Conservation (phyloP, 257 asterid genomes). For the Coffea eugenioides region DNA sequence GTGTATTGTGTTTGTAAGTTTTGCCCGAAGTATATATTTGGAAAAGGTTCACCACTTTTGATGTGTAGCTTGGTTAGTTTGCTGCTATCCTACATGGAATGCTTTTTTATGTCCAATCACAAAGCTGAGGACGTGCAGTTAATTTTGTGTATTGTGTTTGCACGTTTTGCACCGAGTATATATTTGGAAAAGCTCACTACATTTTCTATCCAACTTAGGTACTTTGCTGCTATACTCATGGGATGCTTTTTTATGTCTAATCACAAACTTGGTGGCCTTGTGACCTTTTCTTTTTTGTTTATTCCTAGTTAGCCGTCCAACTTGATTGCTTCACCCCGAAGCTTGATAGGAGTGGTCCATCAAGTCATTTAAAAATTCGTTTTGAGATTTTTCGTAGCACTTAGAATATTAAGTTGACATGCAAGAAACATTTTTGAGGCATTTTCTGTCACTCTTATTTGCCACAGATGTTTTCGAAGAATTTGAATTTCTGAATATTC, state of each 20-base stretch:
- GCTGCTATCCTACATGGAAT: neutral
- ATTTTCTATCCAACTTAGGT: neutral
- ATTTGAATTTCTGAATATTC: neutral
- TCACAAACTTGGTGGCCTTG: neutral
- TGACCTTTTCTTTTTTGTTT: neutral
- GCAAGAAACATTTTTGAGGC: neutral
- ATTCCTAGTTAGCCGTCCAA: neutral
- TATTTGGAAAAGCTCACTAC: neutral
- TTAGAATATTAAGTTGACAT: neutral
- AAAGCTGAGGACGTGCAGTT: neutral
- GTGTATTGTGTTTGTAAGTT: no score
- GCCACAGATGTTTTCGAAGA: neutral
- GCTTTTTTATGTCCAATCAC: neutral
- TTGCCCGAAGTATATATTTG: no score
- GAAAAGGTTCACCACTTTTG: no score
- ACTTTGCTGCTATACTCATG: neutral
- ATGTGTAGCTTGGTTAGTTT: neutral
- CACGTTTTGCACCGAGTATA: neutral
- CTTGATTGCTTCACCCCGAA: neutral
- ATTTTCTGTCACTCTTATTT: neutral
- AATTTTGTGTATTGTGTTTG: neutral
- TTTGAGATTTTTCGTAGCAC: neutral
- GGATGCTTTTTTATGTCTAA: neutral
- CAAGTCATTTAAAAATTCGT: neutral
- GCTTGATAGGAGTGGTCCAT: neutral